Evolutionary conservation across 768 basidiomycete genomes (phyloP).

Genomic region (Xerocomus spinulosus): DNA sequence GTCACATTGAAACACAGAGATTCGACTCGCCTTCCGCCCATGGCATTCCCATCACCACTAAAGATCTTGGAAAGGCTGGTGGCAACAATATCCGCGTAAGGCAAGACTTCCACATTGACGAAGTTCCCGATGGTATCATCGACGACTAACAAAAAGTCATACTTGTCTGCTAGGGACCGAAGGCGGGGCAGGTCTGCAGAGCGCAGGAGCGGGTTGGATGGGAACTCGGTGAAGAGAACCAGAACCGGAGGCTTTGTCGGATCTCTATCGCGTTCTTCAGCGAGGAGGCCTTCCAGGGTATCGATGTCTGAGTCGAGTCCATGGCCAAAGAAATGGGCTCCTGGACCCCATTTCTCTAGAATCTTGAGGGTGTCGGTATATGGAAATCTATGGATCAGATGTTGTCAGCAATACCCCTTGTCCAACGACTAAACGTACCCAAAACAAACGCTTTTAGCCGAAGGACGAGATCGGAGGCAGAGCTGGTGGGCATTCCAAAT

Average conservation of each 20-base stretch:
- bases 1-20: background rate
- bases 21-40: slow-evolving; percentile 85
- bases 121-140: slow-evolving; percentile 97
- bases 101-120: slow-evolving; percentile 85
- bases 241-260: slow-evolving; percentile 56
- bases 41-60: slow-evolving; percentile 90
- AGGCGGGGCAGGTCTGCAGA: slow-evolving; percentile 74
- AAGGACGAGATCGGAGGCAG: slow-evolving; percentile 43
- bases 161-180: slow-evolving; percentile 76
- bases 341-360: slow-evolving; percentile 93
- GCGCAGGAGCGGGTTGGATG: slow-evolving; percentile 91
- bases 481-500: slow-evolving; percentile 90
- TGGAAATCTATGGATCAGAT: slow-evolving; percentile 59
- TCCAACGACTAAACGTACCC: slow-evolving; percentile 53
- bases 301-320: slow-evolving; percentile 76
- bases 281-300: slow-evolving; percentile 60
- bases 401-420: background rate
- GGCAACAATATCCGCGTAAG: slow-evolving; percentile 83
- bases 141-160: slow-evolving; percentile 82
- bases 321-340: slow-evolving; percentile 82
- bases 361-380: slow-evolving; percentile 95
- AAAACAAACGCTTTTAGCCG: slow-evolving; percentile 86
- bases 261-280: slow-evolving; percentile 36
- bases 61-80: slow-evolving; percentile 94
- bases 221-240: slow-evolving; percentile 89